Evolutionary conservation across 202 grass and related monocot genomes (phyloP).

Genomic region (Dendrocalamus latiflorus): DNA sequence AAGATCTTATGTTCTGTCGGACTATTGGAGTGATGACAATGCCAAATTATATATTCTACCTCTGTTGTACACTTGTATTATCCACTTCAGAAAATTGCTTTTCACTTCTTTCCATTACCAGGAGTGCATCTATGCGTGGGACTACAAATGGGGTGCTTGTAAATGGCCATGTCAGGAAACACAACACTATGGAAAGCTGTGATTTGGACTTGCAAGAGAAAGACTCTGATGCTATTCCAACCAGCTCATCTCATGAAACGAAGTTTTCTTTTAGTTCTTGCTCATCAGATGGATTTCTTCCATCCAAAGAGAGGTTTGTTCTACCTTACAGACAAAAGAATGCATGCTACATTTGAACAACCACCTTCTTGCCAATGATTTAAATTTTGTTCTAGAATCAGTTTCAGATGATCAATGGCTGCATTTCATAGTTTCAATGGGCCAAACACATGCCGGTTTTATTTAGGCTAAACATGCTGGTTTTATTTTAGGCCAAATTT

Average conservation of each 20-base stretch:
- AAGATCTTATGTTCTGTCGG: background rate
- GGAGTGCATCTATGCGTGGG: slow-evolving; percentile 39
- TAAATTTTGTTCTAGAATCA: background rate
- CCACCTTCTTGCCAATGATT: slow-evolving; percentile 1
- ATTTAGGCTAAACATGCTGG: background rate
- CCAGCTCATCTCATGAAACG: slow-evolving; percentile 38
- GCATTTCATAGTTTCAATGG: background rate
- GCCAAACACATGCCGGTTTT: background rate
- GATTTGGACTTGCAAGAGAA: slow-evolving; percentile 47
- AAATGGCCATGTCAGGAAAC: slow-evolving; percentile 29
- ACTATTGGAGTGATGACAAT: background rate
- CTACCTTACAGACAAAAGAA: slow-evolving; percentile 1
- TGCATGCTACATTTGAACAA: background rate
- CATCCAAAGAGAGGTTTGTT: slow-evolving; percentile 59
- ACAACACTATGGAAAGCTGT: slow-evolving; percentile 2
- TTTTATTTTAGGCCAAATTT: background rate
- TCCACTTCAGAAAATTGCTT: slow-evolving; percentile 1
- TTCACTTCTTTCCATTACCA: slow-evolving; percentile 27
- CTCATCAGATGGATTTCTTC: slow-evolving; percentile 51
- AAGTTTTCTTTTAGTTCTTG: slow-evolving; percentile 60
- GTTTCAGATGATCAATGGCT: background rate
- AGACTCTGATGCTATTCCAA: slow-evolving; percentile 28
- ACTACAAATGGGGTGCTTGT: background rate
- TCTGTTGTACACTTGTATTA: background rate
- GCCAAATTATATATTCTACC: background rate